Base-by-base conservation (phyloP, 495 filamentous ascomycete species). In the Penicillium verhagenii region DNA sequence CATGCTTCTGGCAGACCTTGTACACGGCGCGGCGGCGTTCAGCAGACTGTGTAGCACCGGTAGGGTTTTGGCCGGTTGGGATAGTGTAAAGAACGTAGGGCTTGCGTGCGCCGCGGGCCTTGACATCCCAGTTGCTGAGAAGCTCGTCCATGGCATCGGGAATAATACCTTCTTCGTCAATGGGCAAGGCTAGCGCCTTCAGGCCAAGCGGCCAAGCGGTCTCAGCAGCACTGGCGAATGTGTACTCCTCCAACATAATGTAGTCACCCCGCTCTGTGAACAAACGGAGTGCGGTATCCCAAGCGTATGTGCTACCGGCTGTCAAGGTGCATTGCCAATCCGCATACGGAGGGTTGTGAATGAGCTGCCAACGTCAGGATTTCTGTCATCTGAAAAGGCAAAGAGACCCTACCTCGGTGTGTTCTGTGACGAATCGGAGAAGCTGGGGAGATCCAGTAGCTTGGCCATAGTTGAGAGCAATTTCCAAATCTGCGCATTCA, bases 381-480 rank as follows among this genome's bases (percentile, higher is more conserved):
- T 11, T n/a, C n/a, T 31, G 8, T 6, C 9, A 38, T 26, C 29
- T 21, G 2, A 18, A 23, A 5, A 47, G 3, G 9, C 24, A 5
- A 47, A 2, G 8, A 26, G 7, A 3, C 24, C 67, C 43, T 65
- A 82, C 81, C 66, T 94, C 94, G 0, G 91, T 95, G 70, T 98
- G 94, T 73, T 97, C 94, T 0, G 90, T 95, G 37, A 96, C 78
- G 66, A 89, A 98, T 31, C 94, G 81, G 28, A 95, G 75, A 61
- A 98, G 67, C 72, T 96, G 94, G 2, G 92, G 88, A 26, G 91
- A 82, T 23, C 94, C 94, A 13, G 82, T 83, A 14, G 90, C 86
- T 69, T 96, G 90, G 4, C 86, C 88, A 70, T 98, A 98, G 72
- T 97, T 97, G 63, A 95, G 80, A 25, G 88, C 84, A 57, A 92